A percentile compares a stretch with the other conserved stretches of the same genome.
Conservation (phyloP, 257 asterid genomes). For the Fraxinus quadrangulata region DNA sequence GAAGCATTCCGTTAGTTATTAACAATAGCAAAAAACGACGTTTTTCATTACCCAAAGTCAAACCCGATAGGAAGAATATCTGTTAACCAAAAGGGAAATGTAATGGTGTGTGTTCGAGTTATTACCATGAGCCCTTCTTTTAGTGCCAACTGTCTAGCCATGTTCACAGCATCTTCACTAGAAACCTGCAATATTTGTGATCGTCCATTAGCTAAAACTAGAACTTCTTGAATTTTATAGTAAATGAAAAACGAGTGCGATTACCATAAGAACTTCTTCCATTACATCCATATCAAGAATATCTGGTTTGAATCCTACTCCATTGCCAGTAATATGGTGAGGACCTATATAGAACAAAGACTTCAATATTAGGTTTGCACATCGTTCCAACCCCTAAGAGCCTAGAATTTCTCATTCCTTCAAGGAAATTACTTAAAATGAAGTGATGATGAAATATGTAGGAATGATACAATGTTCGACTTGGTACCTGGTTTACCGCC, state of each 20-base stretch:
- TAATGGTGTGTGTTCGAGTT: background rate
- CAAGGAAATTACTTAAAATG: background rate
- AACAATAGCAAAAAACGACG: background rate
- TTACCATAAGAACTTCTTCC: slow-evolving; percentile 97
- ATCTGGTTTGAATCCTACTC: slow-evolving; percentile 99
- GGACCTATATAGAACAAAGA: slow-evolving; percentile 55
- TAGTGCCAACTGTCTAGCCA: slow-evolving; percentile 89
- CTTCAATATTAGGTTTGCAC: background rate
- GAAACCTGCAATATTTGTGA: slow-evolving; percentile 56
- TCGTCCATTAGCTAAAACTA: slow-evolving; percentile 4
- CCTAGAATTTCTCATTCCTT: background rate
- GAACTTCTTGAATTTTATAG: background rate
- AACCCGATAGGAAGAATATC: background rate
- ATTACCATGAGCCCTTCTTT: slow-evolving; percentile 93
- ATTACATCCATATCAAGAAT: slow-evolving; percentile 93
- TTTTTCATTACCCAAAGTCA: background rate
- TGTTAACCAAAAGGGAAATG: background rate
- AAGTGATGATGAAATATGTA: background rate
- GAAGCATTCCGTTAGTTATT: background rate
- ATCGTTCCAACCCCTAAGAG: background rate
- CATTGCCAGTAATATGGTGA: slow-evolving; percentile 97
- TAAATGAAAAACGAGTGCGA: background rate
- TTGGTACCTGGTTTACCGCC: slow-evolving; percentile 95
- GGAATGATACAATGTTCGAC: background rate
- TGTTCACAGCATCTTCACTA: slow-evolving; percentile 83